These are phyloP conservation scores for Scenedesmus sp. DNA, from an alignment of 163 green algal species.

Conservation along the genomic window DNA sequence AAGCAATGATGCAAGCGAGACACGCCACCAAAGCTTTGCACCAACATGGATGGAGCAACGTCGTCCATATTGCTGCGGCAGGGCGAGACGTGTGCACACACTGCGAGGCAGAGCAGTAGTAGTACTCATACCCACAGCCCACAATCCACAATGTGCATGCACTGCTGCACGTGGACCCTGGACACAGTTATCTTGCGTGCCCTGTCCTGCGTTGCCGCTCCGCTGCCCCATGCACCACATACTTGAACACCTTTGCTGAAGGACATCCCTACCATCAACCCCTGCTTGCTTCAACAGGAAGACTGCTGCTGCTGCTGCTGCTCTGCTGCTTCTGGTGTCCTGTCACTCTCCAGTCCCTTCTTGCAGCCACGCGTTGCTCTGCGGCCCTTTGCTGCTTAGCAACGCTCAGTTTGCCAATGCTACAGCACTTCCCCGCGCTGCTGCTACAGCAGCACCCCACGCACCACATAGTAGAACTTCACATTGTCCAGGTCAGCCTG, in stretches of 20 bases:
- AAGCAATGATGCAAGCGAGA: background rate
- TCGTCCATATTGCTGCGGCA: background rate
- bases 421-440: background rate
- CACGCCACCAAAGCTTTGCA: background rate
- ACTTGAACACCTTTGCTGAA: background rate
- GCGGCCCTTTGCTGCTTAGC: background rate
- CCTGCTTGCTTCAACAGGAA: background rate
- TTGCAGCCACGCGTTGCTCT: background rate
- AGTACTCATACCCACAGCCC: no score
- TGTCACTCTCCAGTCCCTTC: no score
- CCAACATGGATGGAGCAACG: background rate
- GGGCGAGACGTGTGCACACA: no score
- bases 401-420: background rate
- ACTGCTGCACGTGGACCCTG: no score
- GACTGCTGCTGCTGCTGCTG: background rate
- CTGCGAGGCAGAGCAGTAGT: no score
- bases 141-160: no score
- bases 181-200: background rate
- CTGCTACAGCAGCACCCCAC: constrained; percentile 17
- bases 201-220: no score
- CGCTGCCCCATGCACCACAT: no score
- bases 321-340: background rate
- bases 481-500: constrained; percentile 92
- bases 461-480: constrained; percentile 86
- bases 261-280: background rate